Evolutionary conservation across 352 stramenopile genomes (phyloP), one percentile per base, ranked within the genome.

Genomic region (Pythium aphanidermatum): DNA sequence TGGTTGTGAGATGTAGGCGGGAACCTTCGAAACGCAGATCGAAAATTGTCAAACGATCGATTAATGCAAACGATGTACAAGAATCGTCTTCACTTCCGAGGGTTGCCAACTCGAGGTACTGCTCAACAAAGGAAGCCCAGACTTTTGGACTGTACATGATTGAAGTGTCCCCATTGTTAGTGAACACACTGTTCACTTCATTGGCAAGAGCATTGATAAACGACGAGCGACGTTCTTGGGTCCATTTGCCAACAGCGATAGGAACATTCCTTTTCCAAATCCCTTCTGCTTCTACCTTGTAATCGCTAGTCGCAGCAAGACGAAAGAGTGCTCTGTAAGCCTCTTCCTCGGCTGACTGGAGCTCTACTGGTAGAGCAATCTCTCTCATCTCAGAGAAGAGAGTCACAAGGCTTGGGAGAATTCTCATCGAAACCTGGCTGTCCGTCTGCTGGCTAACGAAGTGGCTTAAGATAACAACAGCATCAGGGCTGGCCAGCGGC

Each of bases 391-490:
- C 78, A 10, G 51, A 58, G 33, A 87, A 87, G 7, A 90, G 41
- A 21, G 70, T 44, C 37, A 83, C 70, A 3, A 87, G 57, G 12
- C 68, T 65, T 11, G 65, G 67, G n/a, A 90, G 42, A 21, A 87
- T 64, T n/a, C 72, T 65, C 60, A 86, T 68, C 32, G 74, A 51
- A 12, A 68, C 61, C 20, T 58, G 65, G 25, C 39, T 67, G n/a
- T 83, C 61, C 0, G 46, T 53, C 9, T 75, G 61, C 55, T 81
- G 72, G 21, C 71, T 52, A 14, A 68, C 74, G 45, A 80, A 86
- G 35, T 90, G 78, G 46, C 64, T 74, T 34, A 90, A 51, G 33
- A 87, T 87, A 31, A 87, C 70, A 7, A 87, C 73, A 1, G 69
- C 68, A 30, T 90, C 78, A 14, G 73, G 65, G 27, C 70, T 90